Evolutionary conservation across 2,329 filamentous ascomycete species (phyloP), one percentile per base, ranked within the genome.

Genomic region (Pyrenophora graminea): DNA sequence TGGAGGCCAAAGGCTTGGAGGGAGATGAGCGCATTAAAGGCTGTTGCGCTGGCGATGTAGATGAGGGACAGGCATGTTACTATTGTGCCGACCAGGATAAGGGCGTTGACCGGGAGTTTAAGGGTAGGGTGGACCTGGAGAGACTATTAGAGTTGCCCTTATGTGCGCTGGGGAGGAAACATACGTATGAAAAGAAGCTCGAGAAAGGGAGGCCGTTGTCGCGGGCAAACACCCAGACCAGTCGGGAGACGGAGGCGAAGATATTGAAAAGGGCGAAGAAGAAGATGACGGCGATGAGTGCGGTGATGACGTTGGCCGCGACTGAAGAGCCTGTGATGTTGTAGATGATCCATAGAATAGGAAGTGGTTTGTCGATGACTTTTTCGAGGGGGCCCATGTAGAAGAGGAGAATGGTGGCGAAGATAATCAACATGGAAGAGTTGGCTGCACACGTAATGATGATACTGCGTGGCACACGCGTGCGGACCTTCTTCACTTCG

Each of bases 221-320:
- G 4, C 75, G 64, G 10, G 79, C 75, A 68, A 79, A 81, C 0
- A 76, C 76, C 79, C 79, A 81, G 0, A 77, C 76, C 1, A 81
- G 61, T 3, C 79, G 75, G 0, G 77, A 78, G 0, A 76, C 76
- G 0, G 78, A 80, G 1, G 79, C 77, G 2, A 80, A 69, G 31
- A 71, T 70, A 27, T 73, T 74, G 42, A 78, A 73, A 31, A 73
- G 73, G 0, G 74, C 71, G 33, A 76, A 67, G 42, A 74, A 70
- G 13, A 72, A 65, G 31, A 78, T 59, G 0, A 77, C 55, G 0
- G 74, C 64, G 12, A 80, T 60, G 0, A 75, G 64, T 0, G 68
- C 63, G 6, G 76, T 63, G 62, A 80, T 70, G 10, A 71, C 69
- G 2, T 73, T 79, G 0, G 77, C 72, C 2, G 73, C 75, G 8